Evolutionary conservation across 108 stramenopile species (phyloP), one percentile per base, ranked within the genome.

Genomic region (Cyclotella kingstonii): DNA sequence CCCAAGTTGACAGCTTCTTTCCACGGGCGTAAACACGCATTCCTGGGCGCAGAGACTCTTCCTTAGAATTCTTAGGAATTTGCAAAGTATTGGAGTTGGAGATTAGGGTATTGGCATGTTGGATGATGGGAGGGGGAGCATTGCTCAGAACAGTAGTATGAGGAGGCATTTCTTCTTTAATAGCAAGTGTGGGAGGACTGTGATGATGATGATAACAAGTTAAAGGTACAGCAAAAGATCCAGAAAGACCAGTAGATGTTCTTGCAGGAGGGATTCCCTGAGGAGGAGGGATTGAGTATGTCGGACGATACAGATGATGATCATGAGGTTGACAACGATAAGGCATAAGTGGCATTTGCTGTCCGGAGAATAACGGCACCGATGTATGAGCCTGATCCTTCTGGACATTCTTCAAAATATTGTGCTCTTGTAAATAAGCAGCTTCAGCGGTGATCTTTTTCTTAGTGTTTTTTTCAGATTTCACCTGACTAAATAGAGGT

Each of bases 21-120:
- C 11, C 19, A 15, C 60, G 60, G 18, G 69, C 51, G 30, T 61
- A 70, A 18, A 70, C 60, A 11, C 60, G 48, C 69, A 70, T 70
- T 0, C 59, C 69, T 34, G 60, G 53, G 9, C 45, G 52, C 1
- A 54, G 53, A 11, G 64, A 10, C 25, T 66, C 47, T n/a, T 62
- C 29, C 18, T 46, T 46, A 15, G 25, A n/a, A 3, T 30, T 1
- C 14, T 10, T 21, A 26, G 47, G 2, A 34, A n/a, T 12, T 4
- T 51, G 44, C 1, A 41, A 12, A 3, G 1, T 9, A 21, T 0
- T 12, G 33, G 46, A 0, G 35, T 5, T 38, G 40, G 27, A 15
- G 9, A 18, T n/a, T 2, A 33, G 0, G 36, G 40, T 3, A 34
- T 33, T 21, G 1, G 27, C 29, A 31, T 45, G 30, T 14, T 60